Percentiles rank a stretch among this genome's conserved stretches.
These are phyloP conservation scores for Lophiotrema nucula DNA, from an alignment of 495 filamentous ascomycete species.

Conservation along the genomic window DNA sequence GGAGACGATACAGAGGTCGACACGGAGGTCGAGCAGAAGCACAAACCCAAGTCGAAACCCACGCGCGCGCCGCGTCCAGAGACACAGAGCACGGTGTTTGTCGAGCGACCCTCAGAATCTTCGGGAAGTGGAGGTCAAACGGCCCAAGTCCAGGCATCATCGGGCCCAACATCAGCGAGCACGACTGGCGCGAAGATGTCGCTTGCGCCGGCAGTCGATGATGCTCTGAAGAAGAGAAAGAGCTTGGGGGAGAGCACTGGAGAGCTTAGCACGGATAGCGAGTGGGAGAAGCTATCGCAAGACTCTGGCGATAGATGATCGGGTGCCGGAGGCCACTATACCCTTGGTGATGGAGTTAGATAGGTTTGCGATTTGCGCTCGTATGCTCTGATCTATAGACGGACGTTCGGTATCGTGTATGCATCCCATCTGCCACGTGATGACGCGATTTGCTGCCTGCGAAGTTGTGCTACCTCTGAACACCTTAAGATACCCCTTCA, in stretches of 20 bases:
- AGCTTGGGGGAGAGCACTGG: conserved; percentile 34
- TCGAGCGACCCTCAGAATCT: conserved; percentile 21
- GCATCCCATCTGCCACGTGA: conserved; percentile 5
- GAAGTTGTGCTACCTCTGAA: neutral
- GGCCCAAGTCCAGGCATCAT: neutral
- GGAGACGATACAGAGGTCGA: conserved; percentile 37
- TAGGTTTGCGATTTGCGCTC: neutral
- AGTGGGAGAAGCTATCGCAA: conserved; percentile 46
- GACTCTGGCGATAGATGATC: conserved; percentile 29
- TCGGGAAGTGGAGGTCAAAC: neutral
- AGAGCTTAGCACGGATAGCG: conserved; percentile 46
- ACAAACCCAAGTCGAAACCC: conserved; percentile 18
- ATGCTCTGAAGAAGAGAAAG: conserved; percentile 32
- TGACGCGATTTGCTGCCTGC: conserved; percentile 5
- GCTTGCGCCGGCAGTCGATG: conserved; percentile 19
- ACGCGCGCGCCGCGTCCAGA: conserved; percentile 23
- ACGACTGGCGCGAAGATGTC: conserved; percentile 20
- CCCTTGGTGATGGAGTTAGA: too few species aligned
- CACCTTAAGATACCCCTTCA: too few species aligned
- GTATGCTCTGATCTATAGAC: neutral
- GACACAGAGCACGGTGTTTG: conserved; percentile 32
- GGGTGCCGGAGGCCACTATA: neutral
- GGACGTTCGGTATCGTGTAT: neutral
- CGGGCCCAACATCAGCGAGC: conserved; percentile 15
- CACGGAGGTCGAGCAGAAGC: conserved; percentile 29